Evolutionary conservation across 2,329 filamentous ascomycete genomes (phyloP).

Genomic region (Ophiostoma sp.): DNA sequence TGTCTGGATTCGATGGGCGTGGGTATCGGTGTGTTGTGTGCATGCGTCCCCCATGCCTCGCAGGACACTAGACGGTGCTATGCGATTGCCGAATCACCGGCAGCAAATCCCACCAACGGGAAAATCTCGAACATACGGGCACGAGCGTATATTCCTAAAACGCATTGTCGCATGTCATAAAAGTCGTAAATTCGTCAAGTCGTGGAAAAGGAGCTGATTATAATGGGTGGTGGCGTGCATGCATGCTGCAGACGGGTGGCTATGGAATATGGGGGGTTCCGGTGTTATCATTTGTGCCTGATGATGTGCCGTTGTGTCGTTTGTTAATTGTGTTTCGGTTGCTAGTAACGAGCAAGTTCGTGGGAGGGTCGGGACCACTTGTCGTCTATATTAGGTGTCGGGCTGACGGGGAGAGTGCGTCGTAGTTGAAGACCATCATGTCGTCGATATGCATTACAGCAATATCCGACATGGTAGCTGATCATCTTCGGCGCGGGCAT

Average conservation of each 20-base stretch:
- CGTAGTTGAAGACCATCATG: no score
- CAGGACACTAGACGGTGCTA: background rate
- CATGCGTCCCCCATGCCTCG: background rate
- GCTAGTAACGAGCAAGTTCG: background rate
- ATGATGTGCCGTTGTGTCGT: background rate
- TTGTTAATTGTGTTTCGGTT: background rate
- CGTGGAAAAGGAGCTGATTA: background rate
- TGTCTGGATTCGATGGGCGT: background rate
- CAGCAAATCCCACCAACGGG: background rate
- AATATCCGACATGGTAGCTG: no score
- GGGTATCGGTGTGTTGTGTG: background rate
- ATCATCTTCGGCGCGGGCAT: no score
- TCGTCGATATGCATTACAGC: no score
- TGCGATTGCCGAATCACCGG: background rate
- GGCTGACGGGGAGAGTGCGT: no score
- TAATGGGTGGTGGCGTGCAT: background rate
- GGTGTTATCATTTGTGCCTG: background rate
- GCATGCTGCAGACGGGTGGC: background rate
- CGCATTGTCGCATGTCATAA: background rate
- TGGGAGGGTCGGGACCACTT: no score
- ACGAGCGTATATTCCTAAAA: conserved; percentile 1
- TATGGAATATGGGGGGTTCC: background rate
- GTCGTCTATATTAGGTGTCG: no score
- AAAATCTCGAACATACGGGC: background rate
- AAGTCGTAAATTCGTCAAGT: background rate